Base-by-base conservation (phyloP, 2,329 filamentous ascomycete species). In the Neofusicoccum parvum region DNA sequence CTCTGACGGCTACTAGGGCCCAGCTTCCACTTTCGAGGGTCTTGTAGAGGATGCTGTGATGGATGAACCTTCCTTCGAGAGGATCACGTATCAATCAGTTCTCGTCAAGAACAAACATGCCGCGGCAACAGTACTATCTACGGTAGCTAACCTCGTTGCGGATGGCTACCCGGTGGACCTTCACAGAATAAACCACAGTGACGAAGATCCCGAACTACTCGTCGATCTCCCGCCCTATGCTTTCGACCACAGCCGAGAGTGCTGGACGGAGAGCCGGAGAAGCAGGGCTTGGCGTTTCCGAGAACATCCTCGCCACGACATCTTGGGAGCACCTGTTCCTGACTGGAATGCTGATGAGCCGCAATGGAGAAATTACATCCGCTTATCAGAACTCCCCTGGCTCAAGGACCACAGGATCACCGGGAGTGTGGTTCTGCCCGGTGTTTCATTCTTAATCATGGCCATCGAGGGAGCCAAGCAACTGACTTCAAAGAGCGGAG, bases 321-420 rank as follows among this genome's bases (percentile, higher is more conserved):
- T 75, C 49, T 14, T 74, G 1, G 72, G 71, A 3, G 37, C 54
- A 1, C 73, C 73, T 1, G 63, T 72, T 27, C 63, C 70, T 27
- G 79, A 80, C 65, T 71, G 72, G 46, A 66, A 71, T 10, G 66
- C 69, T 5, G 43, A 74, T 0, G 71, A 78, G 10, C 80, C 80
- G 0, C 62, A 67, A 0, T 86, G 81, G 80, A 71, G 80, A 0
- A 82, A 81, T 45, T 50, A 80, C 3, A 68, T 84, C 0, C 71
- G 73, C 1, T 63, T 79, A 1, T 72, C 73, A 0, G 75, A 83
- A 32, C 67, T 78, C 0, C 77, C 80, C 0, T 86, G 84, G 84
- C 62, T 85, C 1, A 67, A 68, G 0, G 79, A 83, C 50, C 82
- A 86, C 67, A 72, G 72, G 20, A 45, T 72, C 23, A 70, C 75